Evolutionary conservation across 176 grass and related monocot genomes (phyloP), one percentile per base, ranked within the genome.

Genomic region (Leersia perrieri): DNA sequence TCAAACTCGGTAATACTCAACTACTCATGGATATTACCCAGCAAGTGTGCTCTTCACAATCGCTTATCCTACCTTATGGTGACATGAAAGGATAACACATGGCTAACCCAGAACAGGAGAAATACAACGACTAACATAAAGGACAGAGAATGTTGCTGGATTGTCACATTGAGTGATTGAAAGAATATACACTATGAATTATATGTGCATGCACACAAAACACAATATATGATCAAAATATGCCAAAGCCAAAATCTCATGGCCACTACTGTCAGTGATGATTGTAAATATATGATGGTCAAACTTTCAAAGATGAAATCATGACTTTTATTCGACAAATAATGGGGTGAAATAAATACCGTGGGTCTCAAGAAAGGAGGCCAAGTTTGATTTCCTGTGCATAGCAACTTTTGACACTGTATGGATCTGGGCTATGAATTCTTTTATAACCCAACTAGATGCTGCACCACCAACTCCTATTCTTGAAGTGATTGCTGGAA

Each of bases 341-440:
- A 35, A 32, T 36, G 6, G 66, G 44, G 62, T 57, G 34, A 15
- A 72, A 66, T 76, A 78, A 75, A 73, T 98, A 98, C 95, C 95
- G 63, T 91, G 88, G 73, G 76, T 98, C 73, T 94, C 81, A 29
- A 98, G 92, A 84, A 98, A 98, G 47, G 84, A 62, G 26, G 90
- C 90, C 84, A 98, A 86, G 75, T 98, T 98, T 22, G 74, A 82
- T 88, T 86, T 93, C 78, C 95, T 88, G 65, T 89, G 84, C 76
- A 89, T 70, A 78, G 95, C 88, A 72, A 98, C 88, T 85, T 95
- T 94, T 11, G 92, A 91, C 64, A 98, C 90, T 32, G 92, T 91
- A 84, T 93, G 90, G 64, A 95, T 93, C 79, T 98, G 95, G 71
- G 88, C 86, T 78, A 92, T 91, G 82, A 98, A 98, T 77, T 98